phyloP scores from a whole-genome alignment of 768 basidiomycete genomes.

The Phylloporus sp. region DNA sequence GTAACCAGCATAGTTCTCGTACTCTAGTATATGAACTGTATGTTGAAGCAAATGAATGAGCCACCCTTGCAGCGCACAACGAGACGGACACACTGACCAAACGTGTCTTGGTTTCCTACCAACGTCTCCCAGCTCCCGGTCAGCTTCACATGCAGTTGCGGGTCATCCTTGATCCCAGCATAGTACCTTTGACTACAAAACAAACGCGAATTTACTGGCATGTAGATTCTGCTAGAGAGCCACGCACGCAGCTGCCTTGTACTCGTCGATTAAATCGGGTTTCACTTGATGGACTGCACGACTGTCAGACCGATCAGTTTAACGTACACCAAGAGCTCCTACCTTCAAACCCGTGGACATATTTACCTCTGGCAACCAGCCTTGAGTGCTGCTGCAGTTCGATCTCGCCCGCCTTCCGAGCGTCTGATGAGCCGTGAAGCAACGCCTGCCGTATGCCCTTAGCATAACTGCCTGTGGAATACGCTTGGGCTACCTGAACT shows the following conservation, averaged over 20 bases:
- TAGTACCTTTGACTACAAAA: conserved; percentile 74
- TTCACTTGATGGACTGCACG: conserved; percentile 75
- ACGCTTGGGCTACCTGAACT: conserved; percentile 47
- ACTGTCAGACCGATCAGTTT: conserved; percentile 1
- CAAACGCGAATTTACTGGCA: conserved; percentile 5
- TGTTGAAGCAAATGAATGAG: background rate
- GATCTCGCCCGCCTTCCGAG: conserved; percentile 74
- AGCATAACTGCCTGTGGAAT: conserved; percentile 25
- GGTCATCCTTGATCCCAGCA: conserved; percentile 67
- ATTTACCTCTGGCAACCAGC: conserved; percentile 89
- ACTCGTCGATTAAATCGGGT: conserved; percentile 74
- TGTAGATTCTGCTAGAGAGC: background rate
- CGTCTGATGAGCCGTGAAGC: conserved; percentile 90
- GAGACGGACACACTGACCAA: conserved; percentile 51
- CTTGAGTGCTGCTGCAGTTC: conserved; percentile 79
- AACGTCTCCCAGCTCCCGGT: conserved; percentile 92
- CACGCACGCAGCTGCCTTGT: conserved; percentile 83
- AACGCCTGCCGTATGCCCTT: conserved; percentile 52
- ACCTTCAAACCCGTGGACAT: conserved; percentile 89
- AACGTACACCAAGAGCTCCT: conserved; percentile 3
- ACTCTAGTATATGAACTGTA: conserved; percentile 75
- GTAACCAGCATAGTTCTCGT: conserved; percentile 88
- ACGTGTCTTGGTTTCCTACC: conserved; percentile 87
- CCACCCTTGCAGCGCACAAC: background rate
- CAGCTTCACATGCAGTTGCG: conserved; percentile 74